Percentiles rank a stretch among this genome's conserved stretches.
Conservation (phyloP, 75 land plant genomes). For the Isoetes taiwanensis region DNA sequence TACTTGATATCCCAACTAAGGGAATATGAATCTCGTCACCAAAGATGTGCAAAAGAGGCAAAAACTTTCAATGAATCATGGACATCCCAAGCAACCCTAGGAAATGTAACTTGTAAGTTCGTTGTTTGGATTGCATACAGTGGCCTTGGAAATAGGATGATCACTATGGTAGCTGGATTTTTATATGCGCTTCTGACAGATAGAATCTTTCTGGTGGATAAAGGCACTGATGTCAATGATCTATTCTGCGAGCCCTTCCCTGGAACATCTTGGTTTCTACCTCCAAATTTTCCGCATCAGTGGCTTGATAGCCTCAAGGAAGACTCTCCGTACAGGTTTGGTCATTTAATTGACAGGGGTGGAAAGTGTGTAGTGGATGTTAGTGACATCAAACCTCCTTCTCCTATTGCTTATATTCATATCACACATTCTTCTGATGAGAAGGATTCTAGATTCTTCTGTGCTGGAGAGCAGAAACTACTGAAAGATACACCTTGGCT, state of each 20-base stretch:
- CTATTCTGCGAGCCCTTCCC: slow-evolving; percentile 94
- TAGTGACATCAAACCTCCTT: not conserved
- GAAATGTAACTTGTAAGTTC: slow-evolving; percentile 43
- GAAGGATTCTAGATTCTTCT: slow-evolving; percentile 66
- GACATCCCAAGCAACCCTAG: slow-evolving; percentile 26
- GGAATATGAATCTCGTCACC: slow-evolving; percentile 59
- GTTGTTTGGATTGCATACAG: slow-evolving; percentile 61
- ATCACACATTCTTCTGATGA: slow-evolving; percentile 49
- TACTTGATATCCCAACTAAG: slow-evolving; percentile 36
- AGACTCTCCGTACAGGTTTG: slow-evolving; percentile 37
- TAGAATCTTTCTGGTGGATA: slow-evolving; percentile 62
- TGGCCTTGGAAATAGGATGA: slow-evolving; percentile 71
- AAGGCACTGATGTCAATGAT: slow-evolving; percentile 36
- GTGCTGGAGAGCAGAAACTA: slow-evolving; percentile 51
- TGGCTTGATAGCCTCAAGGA: slow-evolving; percentile 18
- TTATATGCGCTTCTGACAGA: slow-evolving; percentile 73
- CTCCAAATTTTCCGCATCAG: slow-evolving; percentile 31
- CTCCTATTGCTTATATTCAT: slow-evolving; percentile 32
- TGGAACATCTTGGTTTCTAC: slow-evolving; percentile 48
- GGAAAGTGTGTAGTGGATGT: not conserved
- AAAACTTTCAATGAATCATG: slow-evolving; percentile 25
- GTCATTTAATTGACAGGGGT: slow-evolving; percentile 30
- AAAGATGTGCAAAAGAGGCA: slow-evolving; percentile 56
- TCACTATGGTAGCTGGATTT: slow-evolving; percentile 55
- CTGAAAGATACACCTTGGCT: slow-evolving; percentile 46